Evolutionary conservation across 2,329 filamentous ascomycete species (phyloP).

Genomic region (Apiospora marii): DNA sequence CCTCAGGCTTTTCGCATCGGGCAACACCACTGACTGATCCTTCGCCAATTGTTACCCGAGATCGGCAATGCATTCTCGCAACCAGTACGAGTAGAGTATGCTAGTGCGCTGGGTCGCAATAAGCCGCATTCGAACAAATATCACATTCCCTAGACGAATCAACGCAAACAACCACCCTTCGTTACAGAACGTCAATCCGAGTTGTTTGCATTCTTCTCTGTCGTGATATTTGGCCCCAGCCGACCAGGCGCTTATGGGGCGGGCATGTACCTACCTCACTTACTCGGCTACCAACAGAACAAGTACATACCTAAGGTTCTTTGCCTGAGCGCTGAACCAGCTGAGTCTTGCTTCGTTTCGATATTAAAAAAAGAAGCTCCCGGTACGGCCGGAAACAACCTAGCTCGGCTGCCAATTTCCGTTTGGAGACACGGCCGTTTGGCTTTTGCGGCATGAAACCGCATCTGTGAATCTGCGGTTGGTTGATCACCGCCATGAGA

Average conservation of each 20-base stretch:
- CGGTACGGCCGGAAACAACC: constrained; percentile 4
- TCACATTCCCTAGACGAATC: not conserved
- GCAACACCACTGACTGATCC: not conserved
- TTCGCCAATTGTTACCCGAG: not conserved
- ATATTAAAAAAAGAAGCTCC: not conserved
- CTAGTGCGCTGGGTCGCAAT: not conserved
- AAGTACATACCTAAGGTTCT: not conserved
- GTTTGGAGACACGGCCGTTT: constrained; percentile 14
- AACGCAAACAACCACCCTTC: constrained; percentile 2
- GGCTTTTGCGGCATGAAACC: constrained; percentile 12
- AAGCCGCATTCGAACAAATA: not conserved
- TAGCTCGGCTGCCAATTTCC: constrained; percentile 6
- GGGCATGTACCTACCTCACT: not conserved
- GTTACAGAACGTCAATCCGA: not conserved
- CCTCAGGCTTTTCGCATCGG: not conserved
- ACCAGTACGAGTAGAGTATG: not conserved
- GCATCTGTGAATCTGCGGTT: constrained; percentile 11
- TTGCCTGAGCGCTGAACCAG: not conserved
- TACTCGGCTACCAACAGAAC: not conserved
- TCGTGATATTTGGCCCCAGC: not conserved
- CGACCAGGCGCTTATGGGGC: not conserved
- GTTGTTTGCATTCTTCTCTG: not conserved
- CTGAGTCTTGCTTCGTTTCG: not conserved
- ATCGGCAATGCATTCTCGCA: constrained; percentile 3
- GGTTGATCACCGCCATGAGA: constrained; percentile 18